phyloP scores from a whole-genome alignment of 2,329 filamentous ascomycete species.

The Epichloe festucae region DNA sequence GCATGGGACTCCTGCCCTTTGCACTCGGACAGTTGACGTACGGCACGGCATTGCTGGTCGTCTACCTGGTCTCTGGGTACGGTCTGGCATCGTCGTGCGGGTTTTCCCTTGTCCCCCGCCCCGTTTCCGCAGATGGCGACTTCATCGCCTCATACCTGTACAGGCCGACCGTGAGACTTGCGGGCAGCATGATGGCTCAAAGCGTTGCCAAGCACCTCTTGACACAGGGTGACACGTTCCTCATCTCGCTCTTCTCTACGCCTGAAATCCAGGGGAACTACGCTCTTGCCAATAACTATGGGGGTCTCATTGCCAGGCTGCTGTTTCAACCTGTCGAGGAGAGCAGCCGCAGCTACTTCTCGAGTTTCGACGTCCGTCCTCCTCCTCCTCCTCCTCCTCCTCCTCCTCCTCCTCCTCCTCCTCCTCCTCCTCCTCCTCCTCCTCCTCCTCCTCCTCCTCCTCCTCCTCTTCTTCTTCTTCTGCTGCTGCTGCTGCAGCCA shows the following conservation, averaged over 20 bases:
- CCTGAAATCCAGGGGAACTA: conserved; percentile 86
- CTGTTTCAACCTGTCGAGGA: conserved; percentile 94
- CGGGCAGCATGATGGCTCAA: conserved; percentile 75
- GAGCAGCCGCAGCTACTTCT: conserved; percentile 80
- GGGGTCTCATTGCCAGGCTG: conserved; percentile 74
- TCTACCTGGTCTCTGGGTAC: conserved; percentile 55
- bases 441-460: not conserved
- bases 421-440: not conserved
- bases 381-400: not conserved
- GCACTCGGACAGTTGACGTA: conserved; percentile 77
- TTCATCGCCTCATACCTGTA: conserved; percentile 54
- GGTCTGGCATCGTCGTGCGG: conserved; percentile 39
- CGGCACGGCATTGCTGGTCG: conserved; percentile 50
- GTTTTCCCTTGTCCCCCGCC: conserved; percentile 55
- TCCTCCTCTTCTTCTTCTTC: too few relatives aligned
- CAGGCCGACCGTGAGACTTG: conserved; percentile 55
- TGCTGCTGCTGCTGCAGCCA: conserved; percentile 1
- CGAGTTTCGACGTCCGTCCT: conserved; percentile 36
- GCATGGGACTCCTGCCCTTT: conserved; percentile 73
- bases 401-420: not conserved
- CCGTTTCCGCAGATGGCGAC: conserved; percentile 17
- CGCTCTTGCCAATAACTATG: conserved; percentile 88
- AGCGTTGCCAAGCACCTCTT: conserved; percentile 84
- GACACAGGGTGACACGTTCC: conserved; percentile 85
- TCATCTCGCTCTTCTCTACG: conserved; percentile 66